Evolutionary conservation across 2,329 filamentous ascomycete genomes (phyloP).

Genomic region (Colletotrichum chlorophyti): DNA sequence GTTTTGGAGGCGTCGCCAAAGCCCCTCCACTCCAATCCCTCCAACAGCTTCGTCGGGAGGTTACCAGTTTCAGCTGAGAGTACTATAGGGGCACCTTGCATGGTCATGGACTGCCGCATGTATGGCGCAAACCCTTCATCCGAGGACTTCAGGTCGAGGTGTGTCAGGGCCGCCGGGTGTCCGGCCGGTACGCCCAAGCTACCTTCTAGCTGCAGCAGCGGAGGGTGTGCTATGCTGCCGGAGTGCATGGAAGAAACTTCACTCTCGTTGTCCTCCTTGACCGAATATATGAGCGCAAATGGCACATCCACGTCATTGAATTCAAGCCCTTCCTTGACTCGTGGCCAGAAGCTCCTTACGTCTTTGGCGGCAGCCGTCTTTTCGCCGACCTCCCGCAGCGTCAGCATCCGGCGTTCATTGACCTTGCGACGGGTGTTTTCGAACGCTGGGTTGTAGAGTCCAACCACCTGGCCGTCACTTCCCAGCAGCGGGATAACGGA

Average conservation of each 20-base stretch:
- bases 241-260: conserved; percentile 77
- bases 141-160: conserved; percentile 73
- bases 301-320: conserved; percentile 80
- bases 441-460: conserved; percentile 81
- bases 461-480: conserved; percentile 75
- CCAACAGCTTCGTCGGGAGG: conserved; percentile 68
- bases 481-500: conserved; percentile 81
- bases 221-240: conserved; percentile 65
- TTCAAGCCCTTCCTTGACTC: conserved; percentile 72
- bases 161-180: conserved; percentile 65
- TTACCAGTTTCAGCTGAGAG: conserved; percentile 72
- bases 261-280: conserved; percentile 73
- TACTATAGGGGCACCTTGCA: conserved; percentile 69
- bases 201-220: conserved; percentile 74
- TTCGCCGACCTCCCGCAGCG: conserved; percentile 78
- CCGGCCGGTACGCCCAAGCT: conserved; percentile 70
- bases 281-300: conserved; percentile 79
- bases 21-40: conserved; percentile 73
- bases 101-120: conserved; percentile 76
- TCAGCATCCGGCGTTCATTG: conserved; percentile 81
- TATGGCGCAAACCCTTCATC: conserved; percentile 78
- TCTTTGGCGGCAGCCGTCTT: conserved; percentile 75
- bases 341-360: conserved; percentile 75
- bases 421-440: conserved; percentile 82
- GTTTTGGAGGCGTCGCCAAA: conserved; percentile 74